Evolutionary conservation across 768 basidiomycete genomes (phyloP), one percentile per base, ranked within the genome.

Genomic region (Cantharellus cinnabarinus): DNA sequence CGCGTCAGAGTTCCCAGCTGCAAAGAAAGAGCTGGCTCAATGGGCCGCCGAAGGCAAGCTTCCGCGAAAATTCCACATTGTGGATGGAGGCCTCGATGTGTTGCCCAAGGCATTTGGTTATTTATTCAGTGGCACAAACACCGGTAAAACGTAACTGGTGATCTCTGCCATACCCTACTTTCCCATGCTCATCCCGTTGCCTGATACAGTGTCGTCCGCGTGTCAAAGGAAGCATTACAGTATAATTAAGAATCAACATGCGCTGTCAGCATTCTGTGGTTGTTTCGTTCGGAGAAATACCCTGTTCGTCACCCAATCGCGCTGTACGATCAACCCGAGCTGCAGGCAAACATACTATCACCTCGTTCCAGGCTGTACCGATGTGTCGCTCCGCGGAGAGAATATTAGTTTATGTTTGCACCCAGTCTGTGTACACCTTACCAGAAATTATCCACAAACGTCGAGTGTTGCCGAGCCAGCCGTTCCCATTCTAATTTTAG

Each of bases 61-160:
- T 60, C 83, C 88, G 67, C 75, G 82, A 10, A 83, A 81, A 63
- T 88, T 85, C 70, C 87, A 90, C 65, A 70, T 90, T 42, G 77
- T 89, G 0, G 74, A 85, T 56, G 86, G 85, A 29, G 86, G 85
- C 2, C 69, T 89, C 50, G 79, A 85, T 63, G 78, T 81, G 58
- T 83, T 84, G 10, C 83, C 85, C 1, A 20, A 48, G 20, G 10
- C 10, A 10, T 20, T 48, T 10, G 14, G 20, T 10, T 20, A 10
- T 10, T 20, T 48, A 48, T 48, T 48, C 44, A 48, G 20, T 48
- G 44, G 44, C 44, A 20, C 14, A 10, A 48, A 48, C 44, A 48
- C 44, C 20, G 44, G 44, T 48, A 48, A 48, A 48, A 10, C 20
- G 44, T 48, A 20, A 48, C 14, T 48, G 44, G 44, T 48, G 10